Base-by-base conservation (phyloP, 176 grass and related monocot genomes). In the Pontederia paniculata region DNA sequence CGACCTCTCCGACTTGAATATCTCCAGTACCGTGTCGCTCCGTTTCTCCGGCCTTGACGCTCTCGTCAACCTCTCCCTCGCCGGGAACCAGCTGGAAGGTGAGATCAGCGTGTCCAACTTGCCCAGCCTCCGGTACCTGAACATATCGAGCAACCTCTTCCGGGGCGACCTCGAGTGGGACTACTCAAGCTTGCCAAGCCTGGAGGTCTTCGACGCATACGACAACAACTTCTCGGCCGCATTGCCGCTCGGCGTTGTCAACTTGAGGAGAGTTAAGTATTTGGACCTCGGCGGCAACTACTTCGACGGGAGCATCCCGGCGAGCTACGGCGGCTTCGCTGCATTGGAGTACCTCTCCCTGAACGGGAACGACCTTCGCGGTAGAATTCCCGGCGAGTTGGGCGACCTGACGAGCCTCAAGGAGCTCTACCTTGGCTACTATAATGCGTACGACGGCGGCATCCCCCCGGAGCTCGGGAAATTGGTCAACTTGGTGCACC, bases 271-370 rank as follows among this genome's bases (percentile, higher is more conserved):
- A 31, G 71, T 95, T 17, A 77, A 77, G 49, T 72, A 95, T 70
- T 61, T 95, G 0, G 81, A 95, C 76, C 84, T 95, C 21, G 89
- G 89, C 1, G 89, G 89, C 14, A 95, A 95, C 60, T 95, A 77
- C 73, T 95, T 95, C 68, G 55, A 77, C 17, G 85, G 81, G 0
- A n/a, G 41, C 16, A 80, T 95, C 21, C 89, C 85, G 2, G 31
- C 42, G 3, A 67, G 71, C 60, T 89, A 89, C 71, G 76, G 89
- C 15, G 44, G 62, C 67, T 83, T 95, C 76, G 42, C 70, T 0
- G 73, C 45, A 11, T 9, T 95, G 17, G 76, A 95, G 81, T 95
- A 95, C 74, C 73, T 95, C 4, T 95, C 89, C 8, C 72, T 95
- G 37, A 95, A 89, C 61, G 89, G 89, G 62, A 95, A 95, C 55